Evolutionary conservation across 495 filamentous ascomycete species (phyloP).

Genomic region (Penicillium chermesinum): DNA sequence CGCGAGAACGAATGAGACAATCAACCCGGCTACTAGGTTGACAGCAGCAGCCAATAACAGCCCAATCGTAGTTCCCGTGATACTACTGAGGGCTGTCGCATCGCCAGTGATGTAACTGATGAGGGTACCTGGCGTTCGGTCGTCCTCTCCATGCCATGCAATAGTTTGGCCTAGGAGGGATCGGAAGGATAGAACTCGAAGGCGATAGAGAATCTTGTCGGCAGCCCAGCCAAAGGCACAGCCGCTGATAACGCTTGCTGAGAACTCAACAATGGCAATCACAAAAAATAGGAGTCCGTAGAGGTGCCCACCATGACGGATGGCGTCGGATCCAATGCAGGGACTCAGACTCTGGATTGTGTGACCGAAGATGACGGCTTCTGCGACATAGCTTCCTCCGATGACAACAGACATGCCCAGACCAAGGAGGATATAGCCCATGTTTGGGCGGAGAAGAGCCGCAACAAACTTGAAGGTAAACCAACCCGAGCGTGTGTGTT

Average conservation of each 20-base stretch:
- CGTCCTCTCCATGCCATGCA: constrained; percentile 45
- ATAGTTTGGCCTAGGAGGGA: constrained; percentile 47
- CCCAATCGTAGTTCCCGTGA: constrained; percentile 41
- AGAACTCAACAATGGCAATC: constrained; percentile 47
- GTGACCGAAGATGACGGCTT: constrained; percentile 49
- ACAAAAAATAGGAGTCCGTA: constrained; percentile 53
- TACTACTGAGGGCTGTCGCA: constrained; percentile 40
- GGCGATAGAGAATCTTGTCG: constrained; percentile 44
- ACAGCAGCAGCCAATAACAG: constrained; percentile 41
- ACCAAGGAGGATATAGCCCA: constrained; percentile 29
- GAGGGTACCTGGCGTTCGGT: constrained; percentile 40
- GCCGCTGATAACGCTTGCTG: constrained; percentile 43
- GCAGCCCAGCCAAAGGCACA: constrained; percentile 47
- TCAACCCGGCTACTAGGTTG: constrained; percentile 33
- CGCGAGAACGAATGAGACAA: constrained; percentile 34
- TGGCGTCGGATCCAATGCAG: constrained; percentile 29
- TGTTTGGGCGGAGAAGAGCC: constrained; percentile 27
- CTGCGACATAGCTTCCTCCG: constrained; percentile 41
- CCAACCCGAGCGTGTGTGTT: constrained; percentile 19
- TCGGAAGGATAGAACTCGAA: constrained; percentile 45
- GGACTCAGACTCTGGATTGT: constrained; percentile 39
- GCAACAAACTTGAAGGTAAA: constrained; percentile 19
- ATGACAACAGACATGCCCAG: constrained; percentile 33
- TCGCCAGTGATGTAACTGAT: constrained; percentile 47
- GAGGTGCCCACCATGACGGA: constrained; percentile 38